A percentile compares a stretch with the other conserved stretches of the same genome.
Conservation (phyloP, 2,329 filamentous ascomycete species). For the Hypoxylon sp. region DNA sequence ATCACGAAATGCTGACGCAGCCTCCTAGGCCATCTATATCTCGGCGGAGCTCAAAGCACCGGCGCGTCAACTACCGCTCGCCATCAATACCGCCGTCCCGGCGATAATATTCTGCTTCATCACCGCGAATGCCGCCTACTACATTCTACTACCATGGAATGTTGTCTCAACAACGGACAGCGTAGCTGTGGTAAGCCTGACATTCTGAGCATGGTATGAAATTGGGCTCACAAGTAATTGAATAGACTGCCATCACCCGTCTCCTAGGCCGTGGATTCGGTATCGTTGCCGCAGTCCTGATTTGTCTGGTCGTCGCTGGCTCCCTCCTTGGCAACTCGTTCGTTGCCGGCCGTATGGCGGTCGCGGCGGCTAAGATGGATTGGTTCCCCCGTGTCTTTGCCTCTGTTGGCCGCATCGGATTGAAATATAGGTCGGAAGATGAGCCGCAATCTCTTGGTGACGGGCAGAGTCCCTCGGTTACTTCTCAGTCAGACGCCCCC, state of each 20-base stretch:
- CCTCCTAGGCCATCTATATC: slow-evolving; percentile 67
- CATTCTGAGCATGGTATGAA: slow-evolving; percentile 23
- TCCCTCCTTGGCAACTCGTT: slow-evolving; percentile 75
- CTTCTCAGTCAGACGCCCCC: slow-evolving; percentile 62
- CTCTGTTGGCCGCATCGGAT: slow-evolving; percentile 62
- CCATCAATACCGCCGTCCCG: slow-evolving; percentile 73
- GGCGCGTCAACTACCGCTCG: slow-evolving; percentile 69
- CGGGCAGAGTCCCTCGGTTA: slow-evolving; percentile 13
- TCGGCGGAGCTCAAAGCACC: slow-evolving; percentile 67
- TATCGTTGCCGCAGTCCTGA: slow-evolving; percentile 67
- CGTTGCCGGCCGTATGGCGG: slow-evolving; percentile 72
- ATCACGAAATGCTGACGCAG: slow-evolving; percentile 3
- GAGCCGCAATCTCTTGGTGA: slow-evolving; percentile 21
- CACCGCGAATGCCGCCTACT: slow-evolving; percentile 73
- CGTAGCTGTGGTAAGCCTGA: slow-evolving; percentile 70
- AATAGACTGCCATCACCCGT: slow-evolving; percentile 67
- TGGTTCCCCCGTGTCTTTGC: slow-evolving; percentile 66
- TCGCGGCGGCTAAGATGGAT: slow-evolving; percentile 68
- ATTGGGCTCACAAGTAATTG: slow-evolving; percentile 12
- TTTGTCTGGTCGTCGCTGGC: slow-evolving; percentile 73
- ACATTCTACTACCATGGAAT: slow-evolving; percentile 73
- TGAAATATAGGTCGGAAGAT: slow-evolving; percentile 32
- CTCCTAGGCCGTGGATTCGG: slow-evolving; percentile 69
- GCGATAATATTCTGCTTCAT: slow-evolving; percentile 73
- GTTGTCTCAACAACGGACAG: slow-evolving; percentile 71